A percentile compares a stretch with the other conserved stretches of the same genome.
These are phyloP conservation scores for Neotropicomus parvogracilis DNA, from an alignment of 1,284 basidiomycete species.

Conservation along the genomic window DNA sequence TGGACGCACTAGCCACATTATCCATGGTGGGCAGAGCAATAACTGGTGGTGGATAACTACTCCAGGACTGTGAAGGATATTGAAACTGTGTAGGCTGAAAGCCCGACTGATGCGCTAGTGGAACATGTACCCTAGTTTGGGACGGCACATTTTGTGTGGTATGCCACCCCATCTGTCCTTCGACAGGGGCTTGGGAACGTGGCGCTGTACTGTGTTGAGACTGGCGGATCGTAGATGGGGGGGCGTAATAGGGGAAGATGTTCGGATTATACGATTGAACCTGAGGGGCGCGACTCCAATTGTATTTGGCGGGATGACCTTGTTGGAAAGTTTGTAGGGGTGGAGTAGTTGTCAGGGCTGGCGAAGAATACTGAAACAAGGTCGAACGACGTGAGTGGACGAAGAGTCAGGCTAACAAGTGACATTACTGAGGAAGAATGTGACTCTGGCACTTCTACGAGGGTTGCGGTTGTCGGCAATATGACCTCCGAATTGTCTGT, in stretches of 20 bases:
- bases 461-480: constrained; percentile 31
- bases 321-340: constrained; percentile 12
- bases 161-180: constrained; percentile 12
- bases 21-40: background rate
- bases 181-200: constrained; percentile 3
- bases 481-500: constrained; percentile 17
- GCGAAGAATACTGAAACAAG: constrained; percentile 13
- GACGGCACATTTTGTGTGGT: constrained; percentile 12
- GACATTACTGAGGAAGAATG: constrained; percentile 18
- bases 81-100: constrained; percentile 9
- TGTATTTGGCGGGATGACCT: background rate
- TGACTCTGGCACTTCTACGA: constrained; percentile 29
- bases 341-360: background rate
- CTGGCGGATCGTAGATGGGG: background rate
- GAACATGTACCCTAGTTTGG: constrained; percentile 3
- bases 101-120: constrained; percentile 2
- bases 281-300: constrained; percentile 7
- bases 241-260: constrained; percentile 8
- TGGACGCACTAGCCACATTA: constrained; percentile 16
- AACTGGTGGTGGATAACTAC: constrained; percentile 10
- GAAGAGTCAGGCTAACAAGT: background rate
- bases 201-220: background rate
- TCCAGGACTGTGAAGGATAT: constrained; percentile 13
- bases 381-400: constrained; percentile 6
- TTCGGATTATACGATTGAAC: constrained; percentile 6